These are phyloP conservation scores for Emmonsiellopsis sp. DNA, from an alignment of 2,329 filamentous ascomycete species.

Conservation along the genomic window DNA sequence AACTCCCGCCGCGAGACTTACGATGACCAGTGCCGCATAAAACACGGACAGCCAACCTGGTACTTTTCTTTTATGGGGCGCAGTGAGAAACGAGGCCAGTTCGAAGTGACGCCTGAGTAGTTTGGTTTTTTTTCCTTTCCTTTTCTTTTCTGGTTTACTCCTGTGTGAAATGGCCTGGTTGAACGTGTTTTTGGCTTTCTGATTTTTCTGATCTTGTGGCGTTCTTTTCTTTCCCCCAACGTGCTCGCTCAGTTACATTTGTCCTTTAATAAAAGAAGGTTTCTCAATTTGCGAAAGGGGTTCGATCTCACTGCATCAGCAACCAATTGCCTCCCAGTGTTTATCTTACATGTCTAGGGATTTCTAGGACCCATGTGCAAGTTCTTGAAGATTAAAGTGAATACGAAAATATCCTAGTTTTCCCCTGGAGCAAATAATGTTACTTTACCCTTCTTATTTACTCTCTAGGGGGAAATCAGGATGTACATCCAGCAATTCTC, in stretches of 20 bases:
- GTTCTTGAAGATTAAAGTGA: too few relatives aligned
- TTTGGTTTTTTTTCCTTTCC: neutral
- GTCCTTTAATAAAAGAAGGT: neutral
- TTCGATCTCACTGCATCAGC: too few relatives aligned
- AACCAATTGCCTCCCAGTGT: too few relatives aligned
- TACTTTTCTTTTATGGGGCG: conserved; percentile 2
- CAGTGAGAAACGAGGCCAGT: neutral
- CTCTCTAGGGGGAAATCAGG: too few relatives aligned
- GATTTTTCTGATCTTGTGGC: too few relatives aligned
- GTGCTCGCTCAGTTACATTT: neutral
- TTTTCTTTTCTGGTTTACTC: neutral
- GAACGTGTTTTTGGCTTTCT: neutral
- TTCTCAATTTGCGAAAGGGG: too few relatives aligned
- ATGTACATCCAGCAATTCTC: too few relatives aligned
- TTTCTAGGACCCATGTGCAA: too few relatives aligned
- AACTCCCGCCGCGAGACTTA: neutral
- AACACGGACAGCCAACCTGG: neutral
- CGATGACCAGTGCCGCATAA: neutral
- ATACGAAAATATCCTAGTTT: too few relatives aligned
- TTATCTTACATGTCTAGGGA: too few relatives aligned
- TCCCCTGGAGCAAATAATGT: too few relatives aligned
- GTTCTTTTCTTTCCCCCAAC: neutral
- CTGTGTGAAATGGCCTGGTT: neutral
- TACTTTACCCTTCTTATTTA: too few relatives aligned
- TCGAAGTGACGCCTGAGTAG: neutral